A percentile compares a stretch with the other conserved stretches of the same genome.
Conservation (phyloP, 306 rosid genomes). For the Arachis stenosperma region DNA sequence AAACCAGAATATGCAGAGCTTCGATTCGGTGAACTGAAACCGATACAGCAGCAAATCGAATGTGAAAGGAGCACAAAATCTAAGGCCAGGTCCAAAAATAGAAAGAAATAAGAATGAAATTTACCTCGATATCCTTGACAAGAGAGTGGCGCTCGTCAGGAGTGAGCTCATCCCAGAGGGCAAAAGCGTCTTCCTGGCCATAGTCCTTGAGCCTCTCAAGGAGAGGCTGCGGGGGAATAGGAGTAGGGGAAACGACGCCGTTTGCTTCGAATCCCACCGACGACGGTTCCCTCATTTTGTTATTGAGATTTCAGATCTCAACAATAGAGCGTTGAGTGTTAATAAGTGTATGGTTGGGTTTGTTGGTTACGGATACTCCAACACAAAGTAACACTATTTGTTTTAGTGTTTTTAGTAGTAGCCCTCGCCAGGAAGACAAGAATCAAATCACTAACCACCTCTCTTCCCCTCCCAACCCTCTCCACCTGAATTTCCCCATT, state of each 20-base stretch:
- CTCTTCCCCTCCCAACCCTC: not conserved
- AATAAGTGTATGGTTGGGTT: constrained; percentile 36
- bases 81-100: not conserved
- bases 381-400: not conserved
- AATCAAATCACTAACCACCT: constrained; percentile 56
- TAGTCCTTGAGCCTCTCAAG: constrained; percentile 94
- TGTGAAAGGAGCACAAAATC: not conserved
- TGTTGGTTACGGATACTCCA: constrained; percentile 31
- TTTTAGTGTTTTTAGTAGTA: not conserved
- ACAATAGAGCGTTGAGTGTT: constrained; percentile 13
- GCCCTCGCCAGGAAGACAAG: constrained; percentile 46
- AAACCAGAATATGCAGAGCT: not conserved
- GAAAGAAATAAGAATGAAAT: not conserved
- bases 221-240: constrained; percentile 69
- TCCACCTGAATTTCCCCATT: constrained; percentile 30
- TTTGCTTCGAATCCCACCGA: constrained; percentile 52
- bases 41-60: constrained; percentile 22
- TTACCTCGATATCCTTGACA: constrained; percentile 83
- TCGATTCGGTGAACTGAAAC: not conserved
- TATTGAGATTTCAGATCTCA: not conserved
- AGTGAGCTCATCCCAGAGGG: constrained; percentile 95
- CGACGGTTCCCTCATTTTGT: constrained; percentile 54
- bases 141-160: constrained; percentile 75
- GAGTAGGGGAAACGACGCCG: constrained; percentile 44
- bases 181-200: constrained; percentile 92